Evolutionary conservation across 2,329 filamentous ascomycete species (phyloP).

Genomic region (Neofusicoccum laricinum): DNA sequence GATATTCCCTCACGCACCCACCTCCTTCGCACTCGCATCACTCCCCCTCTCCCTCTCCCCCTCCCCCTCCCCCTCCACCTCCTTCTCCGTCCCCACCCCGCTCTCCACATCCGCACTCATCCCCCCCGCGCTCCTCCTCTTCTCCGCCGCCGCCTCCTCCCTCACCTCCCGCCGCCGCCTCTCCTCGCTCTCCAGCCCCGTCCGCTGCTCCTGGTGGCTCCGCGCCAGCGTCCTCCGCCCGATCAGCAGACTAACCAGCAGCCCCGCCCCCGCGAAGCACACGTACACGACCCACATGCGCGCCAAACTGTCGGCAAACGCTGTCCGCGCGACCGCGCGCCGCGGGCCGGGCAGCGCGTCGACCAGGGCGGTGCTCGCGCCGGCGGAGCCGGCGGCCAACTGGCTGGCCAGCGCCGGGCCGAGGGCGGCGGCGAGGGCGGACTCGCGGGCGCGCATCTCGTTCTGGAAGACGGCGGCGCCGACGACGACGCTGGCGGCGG

Average conservation of each 20-base stretch:
- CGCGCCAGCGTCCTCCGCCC: constrained; percentile 40
- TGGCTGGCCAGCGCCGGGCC: constrained; percentile 49
- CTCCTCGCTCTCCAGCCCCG: constrained; percentile 43
- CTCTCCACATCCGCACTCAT: not conserved
- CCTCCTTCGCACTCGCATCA: not conserved
- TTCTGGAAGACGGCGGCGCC: constrained; percentile 81
- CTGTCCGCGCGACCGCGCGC: constrained; percentile 39
- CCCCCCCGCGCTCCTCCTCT: not conserved
- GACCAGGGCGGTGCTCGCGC: constrained; percentile 59
- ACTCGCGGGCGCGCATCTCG: constrained; percentile 58
- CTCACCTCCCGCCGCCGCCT: constrained; percentile 22
- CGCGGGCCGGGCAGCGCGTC: constrained; percentile 49
- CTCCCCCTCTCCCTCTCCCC: not conserved
- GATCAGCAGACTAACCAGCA: constrained; percentile 41
- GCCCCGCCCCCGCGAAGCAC: constrained; percentile 37
- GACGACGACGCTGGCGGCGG: constrained; percentile 65
- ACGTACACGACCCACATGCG: constrained; percentile 52
- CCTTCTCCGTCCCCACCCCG: not conserved
- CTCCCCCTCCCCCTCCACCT: no score
- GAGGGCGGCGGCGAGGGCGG: constrained; percentile 49
- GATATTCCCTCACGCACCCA: not conserved
- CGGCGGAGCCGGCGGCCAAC: constrained; percentile 59
- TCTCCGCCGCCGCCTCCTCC: not conserved
- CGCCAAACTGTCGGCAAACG: constrained; percentile 43
- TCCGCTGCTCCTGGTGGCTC: constrained; percentile 49